These are phyloP conservation scores for Phytophthora macrochlamydospora DNA, from an alignment of 352 stramenopile species.

Conservation along the genomic window DNA sequence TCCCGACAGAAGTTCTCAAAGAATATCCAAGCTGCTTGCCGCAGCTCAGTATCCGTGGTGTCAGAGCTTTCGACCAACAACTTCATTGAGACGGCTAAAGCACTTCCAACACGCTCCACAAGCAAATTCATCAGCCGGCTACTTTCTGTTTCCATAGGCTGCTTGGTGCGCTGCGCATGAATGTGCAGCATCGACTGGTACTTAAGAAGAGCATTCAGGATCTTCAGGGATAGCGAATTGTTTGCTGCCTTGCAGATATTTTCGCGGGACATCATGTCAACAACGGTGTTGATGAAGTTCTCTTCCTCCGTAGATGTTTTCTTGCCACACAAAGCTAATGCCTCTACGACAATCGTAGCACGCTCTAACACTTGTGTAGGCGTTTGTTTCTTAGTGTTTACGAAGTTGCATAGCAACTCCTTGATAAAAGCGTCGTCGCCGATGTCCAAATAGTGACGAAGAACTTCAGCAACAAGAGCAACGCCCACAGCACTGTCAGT, in stretches of 20 bases:
- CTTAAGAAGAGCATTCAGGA: constrained; percentile 58
- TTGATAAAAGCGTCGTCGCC: constrained; percentile 35
- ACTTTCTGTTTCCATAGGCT: constrained; percentile 12
- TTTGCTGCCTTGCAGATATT: constrained; percentile 23
- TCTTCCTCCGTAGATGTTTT: constrained; percentile 26
- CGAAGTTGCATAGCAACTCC: constrained; percentile 34
- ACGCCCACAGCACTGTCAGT: constrained; percentile 18
- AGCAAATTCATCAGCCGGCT: constrained; percentile 22
- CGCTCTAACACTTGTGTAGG: constrained; percentile 11
- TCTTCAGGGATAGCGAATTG: constrained; percentile 38
- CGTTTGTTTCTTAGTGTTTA: constrained; percentile 9
- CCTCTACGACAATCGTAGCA: constrained; percentile 43
- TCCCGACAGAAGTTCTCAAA: constrained; percentile 60
- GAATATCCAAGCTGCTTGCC: constrained; percentile 48
- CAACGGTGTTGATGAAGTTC: constrained; percentile 37
- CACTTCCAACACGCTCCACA: constrained; percentile 29
- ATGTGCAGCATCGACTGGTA: constrained; percentile 46
- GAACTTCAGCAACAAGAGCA: constrained; percentile 34
- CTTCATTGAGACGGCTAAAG: constrained; percentile 58
- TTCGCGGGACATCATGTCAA: constrained; percentile 23
- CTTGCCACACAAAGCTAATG: constrained; percentile 29
- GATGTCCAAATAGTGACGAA: constrained; percentile 37
- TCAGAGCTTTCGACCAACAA: constrained; percentile 25
- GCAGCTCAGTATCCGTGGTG: constrained; percentile 13
- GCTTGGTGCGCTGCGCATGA: constrained; percentile 6